These are phyloP conservation scores for Albatrellus ellisii DNA, from an alignment of 768 basidiomycete species.

Conservation along the genomic window DNA sequence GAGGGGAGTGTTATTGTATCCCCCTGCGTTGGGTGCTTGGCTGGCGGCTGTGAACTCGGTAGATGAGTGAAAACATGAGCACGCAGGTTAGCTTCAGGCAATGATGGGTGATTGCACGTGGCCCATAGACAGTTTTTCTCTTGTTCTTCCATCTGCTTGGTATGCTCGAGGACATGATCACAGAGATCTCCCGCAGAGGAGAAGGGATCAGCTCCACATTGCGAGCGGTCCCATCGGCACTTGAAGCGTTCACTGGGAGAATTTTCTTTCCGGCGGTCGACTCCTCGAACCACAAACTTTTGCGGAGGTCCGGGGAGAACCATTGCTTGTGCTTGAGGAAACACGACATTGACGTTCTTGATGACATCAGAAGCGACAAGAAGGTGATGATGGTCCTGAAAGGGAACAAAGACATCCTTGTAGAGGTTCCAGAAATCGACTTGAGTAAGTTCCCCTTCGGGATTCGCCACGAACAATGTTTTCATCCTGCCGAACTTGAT, in stretches of 20 bases:
- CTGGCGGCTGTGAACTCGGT: constrained; percentile 38
- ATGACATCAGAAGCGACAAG: constrained; percentile 89
- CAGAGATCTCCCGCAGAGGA: constrained; percentile 50
- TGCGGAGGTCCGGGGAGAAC: constrained; percentile 61
- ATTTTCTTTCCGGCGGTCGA: constrained; percentile 52
- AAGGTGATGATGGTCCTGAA: constrained; percentile 41
- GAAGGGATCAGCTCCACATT: constrained; percentile 36
- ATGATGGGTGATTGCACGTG: constrained; percentile 36
- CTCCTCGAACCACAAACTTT: constrained; percentile 81
- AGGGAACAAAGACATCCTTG: constrained; percentile 64
- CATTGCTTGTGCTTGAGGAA: constrained; percentile 80
- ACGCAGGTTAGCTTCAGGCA: constrained; percentile 39
- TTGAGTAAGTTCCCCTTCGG: constrained; percentile 78
- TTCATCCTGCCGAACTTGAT: constrained; percentile 51
- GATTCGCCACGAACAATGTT: constrained; percentile 65
- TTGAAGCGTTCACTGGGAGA: constrained; percentile 49
- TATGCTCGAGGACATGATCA: constrained; percentile 47
- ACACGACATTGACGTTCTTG: constrained; percentile 79
- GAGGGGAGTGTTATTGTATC: constrained; percentile 60
- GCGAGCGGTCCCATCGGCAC: constrained; percentile 64
- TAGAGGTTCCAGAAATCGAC: constrained; percentile 95
- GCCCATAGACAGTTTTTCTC: constrained; percentile 60
- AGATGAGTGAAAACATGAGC: constrained; percentile 71
- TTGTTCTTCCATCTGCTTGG: constrained; percentile 29
- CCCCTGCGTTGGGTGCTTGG: constrained; percentile 57